phyloP scores from a whole-genome alignment of 2,329 filamentous ascomycete genomes.

The Helicocarpus griseus region DNA sequence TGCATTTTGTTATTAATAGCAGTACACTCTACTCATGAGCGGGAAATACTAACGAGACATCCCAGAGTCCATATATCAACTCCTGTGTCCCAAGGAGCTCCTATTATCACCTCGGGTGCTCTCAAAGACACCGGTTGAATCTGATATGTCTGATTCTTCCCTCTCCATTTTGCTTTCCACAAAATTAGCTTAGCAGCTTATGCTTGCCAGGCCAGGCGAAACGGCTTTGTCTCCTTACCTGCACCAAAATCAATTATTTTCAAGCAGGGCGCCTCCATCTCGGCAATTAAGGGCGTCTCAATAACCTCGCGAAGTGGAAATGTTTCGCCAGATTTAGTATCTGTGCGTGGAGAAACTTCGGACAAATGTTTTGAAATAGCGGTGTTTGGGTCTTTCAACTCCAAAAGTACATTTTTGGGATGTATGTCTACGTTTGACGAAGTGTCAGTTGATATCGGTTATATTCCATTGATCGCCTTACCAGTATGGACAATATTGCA shows the following conservation, averaged over 20 bases:
- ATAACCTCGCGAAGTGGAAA: constrained; percentile 18
- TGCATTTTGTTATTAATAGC: background rate
- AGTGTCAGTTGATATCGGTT: constrained; percentile 5
- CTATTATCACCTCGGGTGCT: constrained; percentile 19
- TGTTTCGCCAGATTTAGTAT: constrained; percentile 2
- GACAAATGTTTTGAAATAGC: constrained; percentile 15
- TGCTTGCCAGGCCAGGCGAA: background rate
- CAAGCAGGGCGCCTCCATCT: constrained; percentile 11
- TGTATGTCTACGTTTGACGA: constrained; percentile 16
- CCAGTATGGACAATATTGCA: constrained; percentile 20
- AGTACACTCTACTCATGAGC: background rate
- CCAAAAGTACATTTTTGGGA: constrained; percentile 18
- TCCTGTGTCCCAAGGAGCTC: constrained; percentile 16
- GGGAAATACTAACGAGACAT: constrained; percentile 17
- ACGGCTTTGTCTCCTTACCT: constrained; percentile 9
- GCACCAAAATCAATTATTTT: constrained; percentile 18
- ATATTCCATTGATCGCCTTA: constrained; percentile 9
- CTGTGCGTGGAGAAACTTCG: constrained; percentile 11
- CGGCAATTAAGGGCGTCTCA: constrained; percentile 14
- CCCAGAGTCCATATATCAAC: constrained; percentile 24
- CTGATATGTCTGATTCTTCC: constrained; percentile 12
- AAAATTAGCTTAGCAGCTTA: background rate
- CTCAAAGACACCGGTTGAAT: constrained; percentile 16
- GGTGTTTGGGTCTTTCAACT: constrained; percentile 11
- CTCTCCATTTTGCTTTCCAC: constrained; percentile 13